These are phyloP conservation scores for Symmetrospora coprosmae DNA, from an alignment of 768 basidiomycete species.

Conservation along the genomic window DNA sequence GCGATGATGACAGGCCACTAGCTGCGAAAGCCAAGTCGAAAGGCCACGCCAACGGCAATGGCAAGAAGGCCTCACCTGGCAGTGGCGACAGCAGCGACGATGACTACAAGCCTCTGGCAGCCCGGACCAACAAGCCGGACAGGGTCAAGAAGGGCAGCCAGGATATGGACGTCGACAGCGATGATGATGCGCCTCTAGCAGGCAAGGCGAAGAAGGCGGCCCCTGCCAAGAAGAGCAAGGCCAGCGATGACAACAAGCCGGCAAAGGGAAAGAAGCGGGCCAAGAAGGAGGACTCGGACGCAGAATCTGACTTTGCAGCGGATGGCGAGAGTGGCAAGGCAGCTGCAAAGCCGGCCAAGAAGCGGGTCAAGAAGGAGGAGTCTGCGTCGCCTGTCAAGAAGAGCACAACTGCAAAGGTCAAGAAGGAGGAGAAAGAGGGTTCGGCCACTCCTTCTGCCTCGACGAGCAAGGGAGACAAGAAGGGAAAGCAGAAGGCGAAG, in stretches of 20 bases:
- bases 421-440: slow-evolving; percentile 38
- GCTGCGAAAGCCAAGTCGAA: slow-evolving; percentile 30
- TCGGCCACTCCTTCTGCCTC: slow-evolving; percentile 40
- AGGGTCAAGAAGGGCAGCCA: not conserved
- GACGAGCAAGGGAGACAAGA: slow-evolving; percentile 41
- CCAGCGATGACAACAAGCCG: too few relatives aligned
- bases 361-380: slow-evolving; percentile 39
- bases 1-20: slow-evolving; percentile 12
- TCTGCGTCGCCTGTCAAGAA: slow-evolving; percentile 42
- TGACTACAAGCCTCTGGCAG: slow-evolving; percentile 29
- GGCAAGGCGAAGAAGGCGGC: slow-evolving; percentile 6
- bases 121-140: not conserved
- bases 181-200: slow-evolving; percentile 16
- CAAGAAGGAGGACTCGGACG: slow-evolving; percentile 24
- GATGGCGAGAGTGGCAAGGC: slow-evolving; percentile 42
- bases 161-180: not conserved
- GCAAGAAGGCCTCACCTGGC: slow-evolving; percentile 35
- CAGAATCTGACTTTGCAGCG: slow-evolving; percentile 17
- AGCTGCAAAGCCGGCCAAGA: slow-evolving; percentile 34
- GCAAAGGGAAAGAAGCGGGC: slow-evolving; percentile 39
- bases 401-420: slow-evolving; percentile 38
- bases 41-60: slow-evolving; percentile 36
- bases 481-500: slow-evolving; percentile 35
- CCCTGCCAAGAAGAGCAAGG: slow-evolving; percentile 24
- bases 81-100: slow-evolving; percentile 17